phyloP scores from a whole-genome alignment of 2,329 filamentous ascomycete species.

The Pseudogymnoascus sp. region DNA sequence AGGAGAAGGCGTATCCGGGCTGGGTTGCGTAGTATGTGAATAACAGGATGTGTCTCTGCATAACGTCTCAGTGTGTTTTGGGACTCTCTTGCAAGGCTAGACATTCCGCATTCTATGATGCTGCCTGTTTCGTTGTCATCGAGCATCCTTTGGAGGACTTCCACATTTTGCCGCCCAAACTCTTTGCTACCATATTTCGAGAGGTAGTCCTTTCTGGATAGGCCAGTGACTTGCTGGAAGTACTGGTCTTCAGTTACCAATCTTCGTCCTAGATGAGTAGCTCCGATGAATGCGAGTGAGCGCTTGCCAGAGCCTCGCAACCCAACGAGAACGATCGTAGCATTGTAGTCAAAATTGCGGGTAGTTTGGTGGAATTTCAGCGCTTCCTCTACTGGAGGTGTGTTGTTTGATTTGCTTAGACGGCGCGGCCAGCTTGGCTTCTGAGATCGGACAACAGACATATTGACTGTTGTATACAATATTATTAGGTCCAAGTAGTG shows the following conservation, averaged over 20 bases:
- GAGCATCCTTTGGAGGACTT: slow-evolving; percentile 54
- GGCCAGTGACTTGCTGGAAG: slow-evolving; percentile 57
- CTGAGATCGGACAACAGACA: background rate
- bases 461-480: background rate
- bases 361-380: slow-evolving; percentile 4
- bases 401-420: background rate
- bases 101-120: slow-evolving; percentile 64
- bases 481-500: background rate
- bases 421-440: background rate
- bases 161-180: slow-evolving; percentile 56
- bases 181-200: slow-evolving; percentile 52
- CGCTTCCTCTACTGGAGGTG: background rate
- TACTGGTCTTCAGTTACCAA: slow-evolving; percentile 62
- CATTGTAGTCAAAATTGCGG: slow-evolving; percentile 36
- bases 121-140: slow-evolving; percentile 50
- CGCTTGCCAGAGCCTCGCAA: slow-evolving; percentile 70
- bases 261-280: slow-evolving; percentile 59
- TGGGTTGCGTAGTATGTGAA: slow-evolving; percentile 61
- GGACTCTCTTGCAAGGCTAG: slow-evolving; percentile 36
- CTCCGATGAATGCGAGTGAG: slow-evolving; percentile 67
- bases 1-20: slow-evolving; percentile 49
- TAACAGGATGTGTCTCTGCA: slow-evolving; percentile 57
- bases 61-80: slow-evolving; percentile 54
- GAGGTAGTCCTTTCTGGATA: slow-evolving; percentile 56
- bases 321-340: slow-evolving; percentile 65